Percentiles rank a stretch among this genome's conserved stretches.
These are phyloP conservation scores for Cladosporium colombiae DNA, from an alignment of 2,329 filamentous ascomycete genomes.

Conservation along the genomic window DNA sequence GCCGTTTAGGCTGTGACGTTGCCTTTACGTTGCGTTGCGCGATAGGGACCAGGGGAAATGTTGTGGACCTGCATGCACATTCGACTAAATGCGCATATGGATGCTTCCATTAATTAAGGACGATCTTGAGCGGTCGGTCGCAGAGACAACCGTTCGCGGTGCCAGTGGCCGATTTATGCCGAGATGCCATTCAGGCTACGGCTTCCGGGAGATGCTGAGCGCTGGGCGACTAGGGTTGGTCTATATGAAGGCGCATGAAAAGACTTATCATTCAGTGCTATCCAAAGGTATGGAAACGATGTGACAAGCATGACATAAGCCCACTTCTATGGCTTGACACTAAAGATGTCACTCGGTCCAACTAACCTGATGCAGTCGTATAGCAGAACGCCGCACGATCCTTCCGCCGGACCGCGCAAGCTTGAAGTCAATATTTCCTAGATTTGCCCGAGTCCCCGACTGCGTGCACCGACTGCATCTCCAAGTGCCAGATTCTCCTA, in stretches of 20 bases:
- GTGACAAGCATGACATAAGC: conserved; percentile 2
- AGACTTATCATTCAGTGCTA: not conserved
- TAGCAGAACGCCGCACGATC: not conserved
- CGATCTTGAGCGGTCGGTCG: not conserved
- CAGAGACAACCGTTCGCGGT: not conserved
- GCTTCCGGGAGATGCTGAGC: too few relatives aligned
- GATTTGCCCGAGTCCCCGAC: not conserved
- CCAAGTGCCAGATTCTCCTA: not conserved
- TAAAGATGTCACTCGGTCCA: not conserved
- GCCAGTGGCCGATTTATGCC: not conserved
- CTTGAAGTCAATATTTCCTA: not conserved
- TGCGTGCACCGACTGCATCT: not conserved
- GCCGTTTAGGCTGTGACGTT: not conserved
- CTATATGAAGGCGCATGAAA: not conserved
- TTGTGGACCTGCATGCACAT: not conserved
- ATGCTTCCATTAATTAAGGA: not conserved
- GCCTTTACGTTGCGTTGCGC: not conserved
- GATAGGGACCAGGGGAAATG: not conserved
- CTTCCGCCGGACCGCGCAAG: not conserved
- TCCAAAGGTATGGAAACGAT: not conserved
- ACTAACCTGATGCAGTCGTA: conserved; percentile 5
- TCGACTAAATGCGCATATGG: not conserved
- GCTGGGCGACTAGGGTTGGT: not conserved
- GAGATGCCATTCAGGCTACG: not conserved
- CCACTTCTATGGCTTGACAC: not conserved